Evolutionary conservation across 495 filamentous ascomycete species (phyloP), one percentile per base, ranked within the genome.

Genomic region (Penicillium egyptiacum): DNA sequence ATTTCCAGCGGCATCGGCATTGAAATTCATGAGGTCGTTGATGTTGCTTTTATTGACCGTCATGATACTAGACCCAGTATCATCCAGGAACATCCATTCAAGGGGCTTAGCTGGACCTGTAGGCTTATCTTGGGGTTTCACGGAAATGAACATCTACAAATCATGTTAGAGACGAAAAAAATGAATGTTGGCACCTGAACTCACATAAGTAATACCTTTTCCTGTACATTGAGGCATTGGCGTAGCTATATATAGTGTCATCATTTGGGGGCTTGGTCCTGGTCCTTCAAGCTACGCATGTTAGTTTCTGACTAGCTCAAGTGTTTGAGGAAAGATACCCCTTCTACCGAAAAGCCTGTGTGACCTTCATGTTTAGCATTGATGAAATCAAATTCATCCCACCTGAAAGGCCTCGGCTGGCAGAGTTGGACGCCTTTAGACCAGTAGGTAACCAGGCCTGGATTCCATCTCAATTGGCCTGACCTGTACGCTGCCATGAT

Each of bases 371-470:
- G 17, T 22, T 57, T 2, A 2, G 2, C 16, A 30, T 19, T 44
- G 17, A 50, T 9, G 4, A 22, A 10, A 4, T 49, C 16, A 14
- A 37, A 44, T n/a, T 57, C 46, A 19, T 50, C 25, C 37, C 35
- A 50, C 14, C 19, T 10, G 22, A 31, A 41, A 9, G 55, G 39
- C 14, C 37, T 50, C 22, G 55, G 55, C 22, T 57, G 5, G 10
- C 35, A 50, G 26, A 57, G 25, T 41, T 50, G 37, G 4, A 5
- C 16, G 12, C 55, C 46, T 5, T 57, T 11, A 17, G 55, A 50
- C 55, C 46, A 50, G n/a, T 57, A 57, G 16, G 55, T 57, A 12
- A 50, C 54, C 16, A 43, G 35, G 0, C 35, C 26, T 3, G 26
- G 39, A 8, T 7, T 47, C 37, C 37, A 57, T 1, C 30, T 19